Evolutionary conservation across 1,139 yeast genomes (phyloP).

Genomic region (Sugiyamaella pinicola): DNA sequence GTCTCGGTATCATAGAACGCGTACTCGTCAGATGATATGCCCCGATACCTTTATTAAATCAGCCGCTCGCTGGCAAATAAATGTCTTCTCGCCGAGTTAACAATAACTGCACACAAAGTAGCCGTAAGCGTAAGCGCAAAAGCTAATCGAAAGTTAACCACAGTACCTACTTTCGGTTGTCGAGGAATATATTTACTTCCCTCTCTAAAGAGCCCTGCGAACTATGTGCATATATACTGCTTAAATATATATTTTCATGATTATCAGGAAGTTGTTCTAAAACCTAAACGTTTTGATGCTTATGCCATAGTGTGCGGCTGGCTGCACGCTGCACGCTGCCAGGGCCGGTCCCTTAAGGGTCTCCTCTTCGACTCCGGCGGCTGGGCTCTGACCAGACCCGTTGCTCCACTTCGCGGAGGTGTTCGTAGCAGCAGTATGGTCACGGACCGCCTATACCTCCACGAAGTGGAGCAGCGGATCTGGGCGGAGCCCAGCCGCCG

Average conservation of each 20-base stretch:
- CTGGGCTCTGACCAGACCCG: no score
- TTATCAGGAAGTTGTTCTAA: not conserved
- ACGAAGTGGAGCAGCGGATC: no score
- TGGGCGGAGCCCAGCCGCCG: no score
- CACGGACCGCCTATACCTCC: no score
- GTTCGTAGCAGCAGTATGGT: no score
- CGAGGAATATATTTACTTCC: slow-evolving; percentile 5
- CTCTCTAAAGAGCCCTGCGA: slow-evolving; percentile 10
- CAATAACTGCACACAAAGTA: no score
- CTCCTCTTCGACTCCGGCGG: no score
- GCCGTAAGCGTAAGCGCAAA: no score
- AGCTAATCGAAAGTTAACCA: not conserved
- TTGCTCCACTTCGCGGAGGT: no score
- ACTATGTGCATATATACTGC: slow-evolving; percentile 6
- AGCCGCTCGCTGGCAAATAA: not conserved
- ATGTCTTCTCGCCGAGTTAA: not conserved
- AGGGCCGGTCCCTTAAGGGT: not conserved
- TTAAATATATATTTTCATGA: slow-evolving; percentile 15
- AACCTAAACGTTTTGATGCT: slow-evolving; percentile 1
- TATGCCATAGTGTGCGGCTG: slow-evolving; percentile 11
- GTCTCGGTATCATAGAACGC: slow-evolving; percentile 4
- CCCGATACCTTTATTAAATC: not conserved
- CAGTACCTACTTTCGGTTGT: not conserved
- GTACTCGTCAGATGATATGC: not conserved
- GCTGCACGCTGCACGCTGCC: not conserved